Base-by-base conservation (phyloP, 805 yeast genomes). In the Gaillardinia entomophila region DNA sequence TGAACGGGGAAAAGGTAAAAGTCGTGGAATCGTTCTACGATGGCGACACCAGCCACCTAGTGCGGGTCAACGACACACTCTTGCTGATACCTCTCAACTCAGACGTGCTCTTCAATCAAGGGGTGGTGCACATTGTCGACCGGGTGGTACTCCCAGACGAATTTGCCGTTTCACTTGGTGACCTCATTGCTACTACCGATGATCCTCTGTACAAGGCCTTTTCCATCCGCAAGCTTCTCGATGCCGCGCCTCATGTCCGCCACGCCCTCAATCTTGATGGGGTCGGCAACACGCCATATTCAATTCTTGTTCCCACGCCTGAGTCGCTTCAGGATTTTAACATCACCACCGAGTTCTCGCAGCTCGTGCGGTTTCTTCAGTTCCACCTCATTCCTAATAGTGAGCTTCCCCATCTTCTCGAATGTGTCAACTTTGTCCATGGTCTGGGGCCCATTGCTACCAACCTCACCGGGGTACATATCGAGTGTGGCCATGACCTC, bases 101-200 rank as follows among this genome's bases (percentile, higher is more conserved):
- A 1, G 96, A 89, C 50, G 71, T 85, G 5, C 49, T 89, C 11
- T 89, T 84, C 51, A 77, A 75, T 41, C 82, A 83, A 51, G 97
- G 97, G 1, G 95, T 89, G 0, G 75, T 83, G 1, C 96, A 86
- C 51, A 77, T 89, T 1, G 61, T 83, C 10, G 60, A 69, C 24
- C 54, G 68, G 4, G 62, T 84, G 1, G 41, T 74, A 3, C 57
- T 84, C 12, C 95, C 96, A 0, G 52, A 59, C 0, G 54, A 60
- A 16, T 53, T 89, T 19, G 52, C 65, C 5, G 71, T 89, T 3
- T 48, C 78, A 0, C 53, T 81, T 8, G 29, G 38, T 3, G 81
- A 86, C 34, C 63, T 89, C 32, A 58, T 87, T 6, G 42, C 44
- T 16, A 66, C 83, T 0, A 74, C 82, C 2, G 72, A 69, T 14